Conservation (phyloP, 257 asterid genomes). For the Solanum rostratum region DNA sequence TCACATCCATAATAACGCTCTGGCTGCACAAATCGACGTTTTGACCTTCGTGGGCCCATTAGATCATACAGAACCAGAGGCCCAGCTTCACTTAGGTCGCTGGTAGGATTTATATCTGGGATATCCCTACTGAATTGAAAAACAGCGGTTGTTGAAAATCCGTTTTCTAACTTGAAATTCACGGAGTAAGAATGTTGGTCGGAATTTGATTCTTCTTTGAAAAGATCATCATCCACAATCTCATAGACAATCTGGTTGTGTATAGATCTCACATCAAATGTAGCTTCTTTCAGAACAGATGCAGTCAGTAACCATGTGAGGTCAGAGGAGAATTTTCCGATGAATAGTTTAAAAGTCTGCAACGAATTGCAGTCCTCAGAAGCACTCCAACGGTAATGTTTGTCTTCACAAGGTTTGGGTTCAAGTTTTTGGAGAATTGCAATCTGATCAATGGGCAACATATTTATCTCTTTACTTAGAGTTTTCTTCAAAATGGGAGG, state of each 20-base stretch:
- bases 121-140: slow-evolving; percentile 19
- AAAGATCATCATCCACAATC: slow-evolving; percentile 29
- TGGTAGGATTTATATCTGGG: slow-evolving; percentile 11
- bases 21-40: slow-evolving; percentile 58
- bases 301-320: slow-evolving; percentile 70
- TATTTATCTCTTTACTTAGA: slow-evolving; percentile 39
- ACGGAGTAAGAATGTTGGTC: slow-evolving; percentile 19
- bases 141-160: slow-evolving; percentile 25
- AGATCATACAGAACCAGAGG: slow-evolving; percentile 25
- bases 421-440: slow-evolving; percentile 70
- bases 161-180: slow-evolving; percentile 61
- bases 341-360: slow-evolving; percentile 38
- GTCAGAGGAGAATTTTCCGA: slow-evolving; percentile 55
- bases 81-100: slow-evolving; percentile 15
- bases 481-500: slow-evolving; percentile 31
- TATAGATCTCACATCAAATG: slow-evolving; percentile 51
- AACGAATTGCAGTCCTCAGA: slow-evolving; percentile 65
- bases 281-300: slow-evolving; percentile 43
- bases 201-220: slow-evolving; percentile 3
- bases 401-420: slow-evolving; percentile 39
- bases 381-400: slow-evolving; percentile 63
- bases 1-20: slow-evolving; percentile 73
- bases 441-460: slow-evolving; percentile 35
- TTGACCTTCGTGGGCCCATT: slow-evolving; percentile 63
- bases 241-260: slow-evolving; percentile 52